Percentiles rank a stretch among this genome's conserved stretches.
phyloP scores from a whole-genome alignment of 345 rosid species.

The Viola odorata region DNA sequence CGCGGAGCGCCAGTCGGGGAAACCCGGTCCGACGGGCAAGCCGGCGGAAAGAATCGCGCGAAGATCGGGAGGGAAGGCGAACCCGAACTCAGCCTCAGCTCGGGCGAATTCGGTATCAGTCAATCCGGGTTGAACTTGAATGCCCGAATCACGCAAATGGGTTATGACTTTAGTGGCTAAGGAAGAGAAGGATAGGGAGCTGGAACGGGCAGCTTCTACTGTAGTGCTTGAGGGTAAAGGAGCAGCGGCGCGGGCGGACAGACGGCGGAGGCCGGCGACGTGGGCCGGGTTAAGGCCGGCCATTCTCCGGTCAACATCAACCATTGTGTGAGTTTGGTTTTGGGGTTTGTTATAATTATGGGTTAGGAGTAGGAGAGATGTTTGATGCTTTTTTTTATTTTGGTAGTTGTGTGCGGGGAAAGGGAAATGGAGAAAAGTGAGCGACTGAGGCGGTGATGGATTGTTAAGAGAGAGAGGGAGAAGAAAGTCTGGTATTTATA shows the following conservation, averaged over 20 bases:
- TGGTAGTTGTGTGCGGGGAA: conserved; percentile 2
- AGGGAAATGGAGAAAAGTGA: conserved; percentile 18
- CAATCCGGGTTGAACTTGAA: conserved; percentile 78
- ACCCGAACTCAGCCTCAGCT: conserved; percentile 86
- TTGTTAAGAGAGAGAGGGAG: conserved; percentile 6
- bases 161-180: conserved; percentile 69
- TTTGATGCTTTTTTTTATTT: background rate
- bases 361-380: background rate
- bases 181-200: conserved; percentile 64
- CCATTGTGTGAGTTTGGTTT: conserved; percentile 39
- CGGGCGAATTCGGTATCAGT: conserved; percentile 79
- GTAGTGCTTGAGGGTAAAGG: conserved; percentile 33
- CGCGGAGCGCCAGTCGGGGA: conserved; percentile 90
- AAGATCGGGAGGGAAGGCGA: conserved; percentile 91
- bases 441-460: background rate
- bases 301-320: conserved; percentile 97
- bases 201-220: conserved; percentile 45
- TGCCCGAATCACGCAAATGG: conserved; percentile 59
- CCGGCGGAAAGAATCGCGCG: conserved; percentile 83
- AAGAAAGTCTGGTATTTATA: conserved; percentile 30
- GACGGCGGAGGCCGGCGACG: conserved; percentile 88
- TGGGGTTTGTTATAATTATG: background rate
- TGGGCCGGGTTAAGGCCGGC: conserved; percentile 84
- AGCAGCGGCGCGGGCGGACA: conserved; percentile 88
- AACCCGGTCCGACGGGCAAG: conserved; percentile 77